Percentiles rank a stretch among this genome's conserved stretches.
phyloP scores from a whole-genome alignment of 2,329 filamentous ascomycete genomes.

The Nothophoma quercina region DNA sequence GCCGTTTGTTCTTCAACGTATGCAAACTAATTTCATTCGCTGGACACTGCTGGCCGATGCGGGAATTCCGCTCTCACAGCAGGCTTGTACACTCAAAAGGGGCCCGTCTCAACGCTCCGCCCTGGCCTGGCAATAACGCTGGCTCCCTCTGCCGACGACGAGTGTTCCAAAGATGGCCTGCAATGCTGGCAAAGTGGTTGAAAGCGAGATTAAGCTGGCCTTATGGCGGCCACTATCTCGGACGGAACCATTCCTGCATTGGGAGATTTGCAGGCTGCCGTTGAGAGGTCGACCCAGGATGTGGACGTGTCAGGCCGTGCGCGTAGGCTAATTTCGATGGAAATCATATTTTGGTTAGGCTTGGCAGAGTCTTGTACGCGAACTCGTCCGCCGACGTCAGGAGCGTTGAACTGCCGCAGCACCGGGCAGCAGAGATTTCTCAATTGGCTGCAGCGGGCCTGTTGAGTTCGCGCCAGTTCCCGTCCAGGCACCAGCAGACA shows the following conservation, averaged over 20 bases:
- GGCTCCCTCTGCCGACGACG: constrained; percentile 2
- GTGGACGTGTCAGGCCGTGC: constrained; percentile 31
- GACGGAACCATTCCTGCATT: constrained; percentile 19
- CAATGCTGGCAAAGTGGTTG: constrained; percentile 13
- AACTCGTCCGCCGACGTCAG: constrained; percentile 36
- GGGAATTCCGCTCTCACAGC: constrained; percentile 22
- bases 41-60: background rate
- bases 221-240: constrained; percentile 23
- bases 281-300: constrained; percentile 27
- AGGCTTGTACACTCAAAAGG: constrained; percentile 18
- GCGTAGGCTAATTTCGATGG: constrained; percentile 26
- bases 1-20: constrained; percentile 18
- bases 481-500: constrained; percentile 10
- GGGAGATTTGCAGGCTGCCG: constrained; percentile 31
- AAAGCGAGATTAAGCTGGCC: constrained; percentile 23
- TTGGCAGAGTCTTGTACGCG: constrained; percentile 20
- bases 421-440: constrained; percentile 14
- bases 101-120: constrained; percentile 7
- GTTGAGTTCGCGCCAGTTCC: constrained; percentile 27
- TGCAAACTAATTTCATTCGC: constrained; percentile 11
- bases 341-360: constrained; percentile 24
- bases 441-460: constrained; percentile 25
- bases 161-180: constrained; percentile 10
- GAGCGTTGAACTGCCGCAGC: constrained; percentile 28
- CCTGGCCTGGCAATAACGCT: constrained; percentile 3